Evolutionary conservation across 1,139 yeast genomes (phyloP).

Genomic region (Zygosaccharomyces pseudobailii): DNA sequence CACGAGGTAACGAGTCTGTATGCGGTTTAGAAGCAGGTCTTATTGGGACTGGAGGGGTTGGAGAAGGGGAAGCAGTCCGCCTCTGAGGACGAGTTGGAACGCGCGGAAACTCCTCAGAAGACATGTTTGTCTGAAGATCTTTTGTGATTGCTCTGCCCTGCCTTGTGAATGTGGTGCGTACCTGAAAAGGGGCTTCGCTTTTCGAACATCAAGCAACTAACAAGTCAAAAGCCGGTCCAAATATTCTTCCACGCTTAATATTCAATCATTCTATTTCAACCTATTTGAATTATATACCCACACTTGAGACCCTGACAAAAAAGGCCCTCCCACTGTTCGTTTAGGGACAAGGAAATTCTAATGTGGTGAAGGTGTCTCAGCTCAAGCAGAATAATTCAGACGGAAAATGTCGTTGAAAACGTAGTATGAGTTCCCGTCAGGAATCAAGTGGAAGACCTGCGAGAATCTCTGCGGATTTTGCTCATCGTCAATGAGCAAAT

Average conservation of each 20-base stretch:
- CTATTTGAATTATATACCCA: neutral
- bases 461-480: constrained; percentile 93
- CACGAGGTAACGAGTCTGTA: constrained; percentile 10
- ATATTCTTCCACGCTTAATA: neutral
- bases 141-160: neutral
- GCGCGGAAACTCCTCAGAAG: constrained; percentile 15
- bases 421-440: constrained; percentile 85
- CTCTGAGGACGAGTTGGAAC: constrained; percentile 15
- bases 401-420: constrained; percentile 97
- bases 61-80: constrained; percentile 3
- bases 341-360: neutral
- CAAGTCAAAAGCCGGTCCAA: neutral
- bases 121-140: constrained; percentile 2
- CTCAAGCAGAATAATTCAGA: constrained; percentile 58
- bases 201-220: neutral
- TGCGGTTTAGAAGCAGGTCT: constrained; percentile 16
- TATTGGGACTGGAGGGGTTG: constrained; percentile 16
- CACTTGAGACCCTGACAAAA: neutral
- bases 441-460: constrained; percentile 94
- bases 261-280: constrained; percentile 1
- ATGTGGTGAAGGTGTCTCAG: neutral
- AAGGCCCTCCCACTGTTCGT: neutral
- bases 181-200: constrained; percentile 5
- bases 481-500: constrained; percentile 83
- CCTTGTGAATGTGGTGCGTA: neutral